Evolutionary conservation across 2,329 filamentous ascomycete genomes (phyloP), one percentile per base, ranked within the genome.

Genomic region (Albifimbria verrucaria): DNA sequence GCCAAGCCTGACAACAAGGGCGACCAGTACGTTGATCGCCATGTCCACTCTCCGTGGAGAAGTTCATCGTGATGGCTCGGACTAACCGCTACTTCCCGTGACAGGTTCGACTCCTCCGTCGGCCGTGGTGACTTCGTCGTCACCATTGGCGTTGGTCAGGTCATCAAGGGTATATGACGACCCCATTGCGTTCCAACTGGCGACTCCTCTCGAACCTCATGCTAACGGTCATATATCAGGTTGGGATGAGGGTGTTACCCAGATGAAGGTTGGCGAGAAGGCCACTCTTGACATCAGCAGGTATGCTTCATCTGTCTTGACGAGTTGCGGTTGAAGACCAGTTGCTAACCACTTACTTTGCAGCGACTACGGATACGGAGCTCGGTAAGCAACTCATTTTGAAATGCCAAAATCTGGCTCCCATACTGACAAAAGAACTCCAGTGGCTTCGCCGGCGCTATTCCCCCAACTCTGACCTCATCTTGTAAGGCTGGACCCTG

Each of bases 241-340:
- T 62, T 95, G 84, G 91, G 92, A 91, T 66, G 86, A 96, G 74
- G 92, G 88, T 60, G 92, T 97, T 50, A 75, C 78, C 48, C 78
- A 84, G 68, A 97, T 99, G 93, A 87, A 87, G 68, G 78, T 96
- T 54, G 92, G 93, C 69, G 93, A 97, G 82, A 93, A 90, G 78
- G 87, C 91, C 51, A 89, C 84, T 49, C 80, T 99, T 59, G 88
- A 86, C 61, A 97, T 97, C 68, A 82, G 86, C 58, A 79, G 56
- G 62, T 65, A 63, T 43, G 62, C 17, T n/a, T n/a, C n/a, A n/a
- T n/a, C n/a, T n/a, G n/a, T n/a, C n/a, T n/a, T n/a, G n/a, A n/a
- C n/a, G n/a, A n/a, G n/a, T n/a, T n/a, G 22, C 24, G 20, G 42
- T 21, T 3, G 12, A 15, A 12, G 44, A 24, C 17, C 4, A 18